Conservation (phyloP, 768 basidiomycete species). For the Mycena olivaceomarginata region DNA sequence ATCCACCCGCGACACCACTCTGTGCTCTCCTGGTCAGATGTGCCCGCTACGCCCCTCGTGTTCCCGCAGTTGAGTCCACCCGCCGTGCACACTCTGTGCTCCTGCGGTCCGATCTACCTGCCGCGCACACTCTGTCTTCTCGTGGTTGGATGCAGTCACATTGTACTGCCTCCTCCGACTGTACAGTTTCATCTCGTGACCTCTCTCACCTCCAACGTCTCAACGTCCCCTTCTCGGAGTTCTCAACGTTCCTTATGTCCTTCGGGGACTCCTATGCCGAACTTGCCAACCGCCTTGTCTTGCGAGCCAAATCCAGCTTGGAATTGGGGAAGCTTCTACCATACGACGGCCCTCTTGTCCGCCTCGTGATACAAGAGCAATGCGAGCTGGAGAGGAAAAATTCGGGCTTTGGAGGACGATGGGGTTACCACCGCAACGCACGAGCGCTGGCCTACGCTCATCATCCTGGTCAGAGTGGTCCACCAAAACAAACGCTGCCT, state of each 20-base stretch:
- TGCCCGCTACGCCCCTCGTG: too few species aligned
- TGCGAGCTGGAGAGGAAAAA: slow-evolving; percentile 6
- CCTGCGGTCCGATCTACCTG: not conserved
- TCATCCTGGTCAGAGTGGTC: not conserved
- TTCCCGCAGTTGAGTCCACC: too few species aligned
- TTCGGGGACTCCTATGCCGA: slow-evolving; percentile 13
- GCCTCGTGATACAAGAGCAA: slow-evolving; percentile 24
- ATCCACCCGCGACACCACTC: too few species aligned
- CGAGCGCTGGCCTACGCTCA: not conserved
- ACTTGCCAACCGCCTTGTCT: slow-evolving; percentile 13
- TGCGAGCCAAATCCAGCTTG: slow-evolving; percentile 5
- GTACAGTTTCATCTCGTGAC: not conserved
- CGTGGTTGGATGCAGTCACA: too few species aligned
- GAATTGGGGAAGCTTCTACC: not conserved
- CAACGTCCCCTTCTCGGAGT: not conserved
- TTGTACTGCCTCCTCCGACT: not conserved
- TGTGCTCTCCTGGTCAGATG: too few species aligned
- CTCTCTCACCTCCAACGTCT: too few species aligned
- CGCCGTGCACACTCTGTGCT: not conserved
- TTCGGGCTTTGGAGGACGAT: not conserved
- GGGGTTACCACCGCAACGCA: not conserved
- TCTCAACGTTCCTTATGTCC: not conserved
- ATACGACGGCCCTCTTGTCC: slow-evolving; percentile 12
- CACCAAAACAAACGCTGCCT: not conserved
- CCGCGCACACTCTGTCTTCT: not conserved